These are phyloP conservation scores for Withania somnifera DNA, from an alignment of 305 asterid genomes.

Conservation along the genomic window DNA sequence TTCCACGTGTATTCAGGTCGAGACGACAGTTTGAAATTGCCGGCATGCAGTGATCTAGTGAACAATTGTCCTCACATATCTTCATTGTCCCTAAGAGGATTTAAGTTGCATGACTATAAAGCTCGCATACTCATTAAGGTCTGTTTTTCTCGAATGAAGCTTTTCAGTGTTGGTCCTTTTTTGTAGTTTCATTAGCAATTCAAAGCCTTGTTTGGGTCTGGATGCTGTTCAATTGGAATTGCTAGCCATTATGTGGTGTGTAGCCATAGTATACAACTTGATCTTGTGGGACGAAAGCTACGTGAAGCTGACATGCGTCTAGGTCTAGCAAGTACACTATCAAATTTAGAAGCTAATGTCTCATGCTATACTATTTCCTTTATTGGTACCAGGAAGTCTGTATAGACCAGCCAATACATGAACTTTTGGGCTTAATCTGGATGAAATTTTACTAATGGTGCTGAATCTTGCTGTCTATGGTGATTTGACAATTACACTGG, in stretches of 20 bases:
- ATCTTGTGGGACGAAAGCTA: no score
- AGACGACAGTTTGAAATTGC: constrained; percentile 67
- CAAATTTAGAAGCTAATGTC: neutral
- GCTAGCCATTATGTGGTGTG: no score
- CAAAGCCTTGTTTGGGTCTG: neutral
- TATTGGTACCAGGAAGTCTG: neutral
- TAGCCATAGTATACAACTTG: no score
- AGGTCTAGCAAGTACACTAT: neutral
- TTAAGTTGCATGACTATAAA: constrained; percentile 53
- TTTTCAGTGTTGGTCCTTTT: neutral
- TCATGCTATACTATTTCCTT: neutral
- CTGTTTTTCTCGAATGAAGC: constrained; percentile 5
- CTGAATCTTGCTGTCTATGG: neutral
- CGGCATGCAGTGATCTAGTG: constrained; percentile 58
- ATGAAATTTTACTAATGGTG: neutral
- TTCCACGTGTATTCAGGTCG: constrained; percentile 37
- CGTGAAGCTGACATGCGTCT: neutral
- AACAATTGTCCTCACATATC: constrained; percentile 48
- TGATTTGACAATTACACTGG: neutral
- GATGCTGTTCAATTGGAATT: neutral
- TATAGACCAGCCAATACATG: neutral
- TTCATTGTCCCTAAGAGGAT: constrained; percentile 64
- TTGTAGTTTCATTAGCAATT: neutral
- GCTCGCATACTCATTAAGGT: constrained; percentile 68
- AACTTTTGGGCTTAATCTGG: neutral